Base-by-base conservation (phyloP, 202 grass and related monocot genomes). In the Zoysia matrella region DNA sequence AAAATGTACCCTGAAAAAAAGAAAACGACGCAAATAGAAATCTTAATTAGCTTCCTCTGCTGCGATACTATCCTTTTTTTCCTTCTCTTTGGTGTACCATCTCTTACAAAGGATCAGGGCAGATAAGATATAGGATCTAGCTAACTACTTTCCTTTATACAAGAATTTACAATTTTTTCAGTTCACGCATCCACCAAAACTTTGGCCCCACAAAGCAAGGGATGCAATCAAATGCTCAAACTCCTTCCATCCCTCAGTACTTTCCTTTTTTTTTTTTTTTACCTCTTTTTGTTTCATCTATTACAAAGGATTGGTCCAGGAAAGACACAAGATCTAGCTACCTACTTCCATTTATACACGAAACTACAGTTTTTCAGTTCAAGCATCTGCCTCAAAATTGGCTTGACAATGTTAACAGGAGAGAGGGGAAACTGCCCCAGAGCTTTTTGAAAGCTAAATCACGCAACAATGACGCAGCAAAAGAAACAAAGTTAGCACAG, bases 101-200 rank as follows among this genome's bases (percentile, higher is more conserved):
- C 22, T 30, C 22, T 30, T 47, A 47, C 5, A 69, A 47, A 83
- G 76, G 44, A 83, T 46, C 40, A 51, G 53, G 74, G 70, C 69
- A 74, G 6, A 73, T 69, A 83, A 69, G 13, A 75, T 80, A 75
- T 63, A 88, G 11, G 61, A 80, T 80, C 84, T 92, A 82, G 52
- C 85, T 86, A 88, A 22, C 84, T 79, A 85, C 82, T 78, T 76
- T 64, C 77, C 79, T 93, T 86, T 93, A 87, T 79, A 93, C 91
- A 93, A 75, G 53, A 83, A 85, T 87, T 90, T 83, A 88, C 91
- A 93, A 4, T 72, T 2, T 67, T 89, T 78, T 40, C 78, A 63
- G 64, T 65, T 77, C 80, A 86, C 71, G 69, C 84, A 85, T 86
- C 84, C 41, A 56, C 45, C 42, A 69, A n/a, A 47, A 2, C 3